Percentiles rank a stretch among this genome's conserved stretches.
These are phyloP conservation scores for Tolypocladium sp. DNA, from an alignment of 2,329 filamentous ascomycete species.

Conservation along the genomic window DNA sequence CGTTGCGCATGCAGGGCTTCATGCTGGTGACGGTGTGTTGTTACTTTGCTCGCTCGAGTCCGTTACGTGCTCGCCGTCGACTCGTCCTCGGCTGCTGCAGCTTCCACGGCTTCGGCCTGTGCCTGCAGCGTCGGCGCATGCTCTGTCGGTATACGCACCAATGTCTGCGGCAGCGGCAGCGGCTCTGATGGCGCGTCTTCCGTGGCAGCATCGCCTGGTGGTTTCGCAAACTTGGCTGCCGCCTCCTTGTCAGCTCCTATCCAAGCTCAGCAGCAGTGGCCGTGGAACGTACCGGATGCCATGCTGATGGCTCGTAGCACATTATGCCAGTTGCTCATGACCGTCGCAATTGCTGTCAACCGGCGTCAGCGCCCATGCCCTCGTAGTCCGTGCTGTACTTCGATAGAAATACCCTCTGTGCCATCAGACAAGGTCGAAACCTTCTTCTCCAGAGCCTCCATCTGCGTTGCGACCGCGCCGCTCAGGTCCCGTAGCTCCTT, in stretches of 20 bases:
- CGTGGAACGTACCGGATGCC: conserved; percentile 57
- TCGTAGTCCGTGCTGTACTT: too few relatives aligned
- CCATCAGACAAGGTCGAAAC: conserved; percentile 69
- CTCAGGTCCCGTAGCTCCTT: conserved; percentile 72
- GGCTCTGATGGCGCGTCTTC: conserved; percentile 34
- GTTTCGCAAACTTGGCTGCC: conserved; percentile 60
- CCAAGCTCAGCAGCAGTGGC: conserved; percentile 4
- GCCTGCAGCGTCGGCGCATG: conserved; percentile 58
- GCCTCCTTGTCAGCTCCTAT: neutral
- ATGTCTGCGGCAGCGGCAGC: conserved; percentile 67
- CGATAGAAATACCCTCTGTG: conserved; percentile 57
- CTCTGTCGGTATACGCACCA: conserved; percentile 78
- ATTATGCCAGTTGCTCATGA: conserved; percentile 81
- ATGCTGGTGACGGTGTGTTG: neutral
- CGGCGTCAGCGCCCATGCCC: conserved; percentile 11
- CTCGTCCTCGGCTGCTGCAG: conserved; percentile 29
- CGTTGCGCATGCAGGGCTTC: neutral
- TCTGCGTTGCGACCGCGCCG: conserved; percentile 68
- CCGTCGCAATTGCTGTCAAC: conserved; percentile 64
- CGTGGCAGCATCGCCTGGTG: conserved; percentile 29
- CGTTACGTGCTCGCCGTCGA: neutral
- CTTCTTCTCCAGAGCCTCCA: conserved; percentile 74
- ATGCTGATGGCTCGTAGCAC: conserved; percentile 78
- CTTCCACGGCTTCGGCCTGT: conserved; percentile 44
- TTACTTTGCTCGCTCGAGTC: neutral